Evolutionary conservation across 192 early-diverging fungal species (phyloP).

Genomic region (Backusella australiensis): DNA sequence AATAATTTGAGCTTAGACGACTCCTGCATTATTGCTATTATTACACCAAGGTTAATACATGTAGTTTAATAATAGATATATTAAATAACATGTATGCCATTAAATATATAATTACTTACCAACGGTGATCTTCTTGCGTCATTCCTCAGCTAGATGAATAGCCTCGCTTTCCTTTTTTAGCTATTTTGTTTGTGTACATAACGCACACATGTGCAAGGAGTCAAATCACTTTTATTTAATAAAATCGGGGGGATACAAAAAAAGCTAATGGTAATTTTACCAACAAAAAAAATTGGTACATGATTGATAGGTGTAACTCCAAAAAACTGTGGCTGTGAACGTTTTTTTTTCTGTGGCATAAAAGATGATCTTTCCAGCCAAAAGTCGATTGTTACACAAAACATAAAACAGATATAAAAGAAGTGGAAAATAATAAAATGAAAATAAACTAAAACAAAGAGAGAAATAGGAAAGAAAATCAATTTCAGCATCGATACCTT

Average conservation of each 20-base stretch:
- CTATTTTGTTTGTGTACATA: neutral
- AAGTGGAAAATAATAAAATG: neutral
- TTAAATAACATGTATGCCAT: neutral
- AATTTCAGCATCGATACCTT: neutral
- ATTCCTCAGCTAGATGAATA: neutral
- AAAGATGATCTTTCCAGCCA: neutral
- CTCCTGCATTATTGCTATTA: neutral
- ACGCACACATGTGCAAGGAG: neutral
- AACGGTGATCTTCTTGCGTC: neutral
- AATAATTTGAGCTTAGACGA: neutral
- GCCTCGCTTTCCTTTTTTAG: neutral
- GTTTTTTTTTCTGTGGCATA: neutral
- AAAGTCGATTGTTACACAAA: neutral
- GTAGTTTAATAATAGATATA: neutral
- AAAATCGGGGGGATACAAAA: neutral
- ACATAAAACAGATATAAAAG: neutral
- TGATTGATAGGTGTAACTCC: neutral
- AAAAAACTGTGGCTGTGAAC: constrained; percentile 1
- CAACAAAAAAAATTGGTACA: neutral
- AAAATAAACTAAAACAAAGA: neutral
- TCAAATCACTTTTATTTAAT: neutral
- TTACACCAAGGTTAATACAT: neutral
- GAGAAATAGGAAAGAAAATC: neutral
- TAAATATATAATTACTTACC: neutral
- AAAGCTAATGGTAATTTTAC: neutral